Conservation (phyloP, 768 basidiomycete genomes). For the Trametes villosa region DNA sequence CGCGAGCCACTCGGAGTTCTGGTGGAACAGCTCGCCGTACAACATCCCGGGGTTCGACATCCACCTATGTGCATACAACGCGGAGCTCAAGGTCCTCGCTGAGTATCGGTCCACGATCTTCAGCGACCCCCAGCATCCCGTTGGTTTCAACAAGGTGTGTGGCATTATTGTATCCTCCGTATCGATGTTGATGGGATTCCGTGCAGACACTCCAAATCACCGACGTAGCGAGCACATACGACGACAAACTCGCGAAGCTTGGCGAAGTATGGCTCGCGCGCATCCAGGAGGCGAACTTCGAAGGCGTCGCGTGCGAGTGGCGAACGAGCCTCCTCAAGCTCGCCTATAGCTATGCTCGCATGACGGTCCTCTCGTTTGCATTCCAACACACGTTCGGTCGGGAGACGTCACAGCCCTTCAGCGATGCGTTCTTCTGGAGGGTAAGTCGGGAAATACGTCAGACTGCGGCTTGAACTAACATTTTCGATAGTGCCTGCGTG, state of each 20-base stretch:
- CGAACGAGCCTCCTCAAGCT: constrained; percentile 30
- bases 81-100: constrained; percentile 68
- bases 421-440: constrained; percentile 30
- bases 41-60: constrained; percentile 80
- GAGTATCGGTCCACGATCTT: constrained; percentile 67
- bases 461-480: background rate
- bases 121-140: constrained; percentile 73
- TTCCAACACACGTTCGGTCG: constrained; percentile 43
- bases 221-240: constrained; percentile 62
- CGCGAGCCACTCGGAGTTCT: constrained; percentile 67
- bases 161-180: background rate
- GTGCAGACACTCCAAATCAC: constrained; percentile 66
- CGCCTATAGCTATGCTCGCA: constrained; percentile 40
- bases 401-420: constrained; percentile 17
- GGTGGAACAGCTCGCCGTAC: constrained; percentile 70
- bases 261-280: constrained; percentile 59
- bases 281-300: constrained; percentile 52
- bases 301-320: constrained; percentile 52
- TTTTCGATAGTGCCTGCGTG: constrained; percentile 27
- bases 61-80: constrained; percentile 78
- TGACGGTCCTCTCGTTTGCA: constrained; percentile 47
- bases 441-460: constrained; percentile 6
- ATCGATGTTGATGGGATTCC: background rate
- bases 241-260: constrained; percentile 66
- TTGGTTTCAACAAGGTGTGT: constrained; percentile 72